These are phyloP conservation scores for Glebionis coronaria DNA, from an alignment of 129 eudicot genomes.

Conservation along the genomic window DNA sequence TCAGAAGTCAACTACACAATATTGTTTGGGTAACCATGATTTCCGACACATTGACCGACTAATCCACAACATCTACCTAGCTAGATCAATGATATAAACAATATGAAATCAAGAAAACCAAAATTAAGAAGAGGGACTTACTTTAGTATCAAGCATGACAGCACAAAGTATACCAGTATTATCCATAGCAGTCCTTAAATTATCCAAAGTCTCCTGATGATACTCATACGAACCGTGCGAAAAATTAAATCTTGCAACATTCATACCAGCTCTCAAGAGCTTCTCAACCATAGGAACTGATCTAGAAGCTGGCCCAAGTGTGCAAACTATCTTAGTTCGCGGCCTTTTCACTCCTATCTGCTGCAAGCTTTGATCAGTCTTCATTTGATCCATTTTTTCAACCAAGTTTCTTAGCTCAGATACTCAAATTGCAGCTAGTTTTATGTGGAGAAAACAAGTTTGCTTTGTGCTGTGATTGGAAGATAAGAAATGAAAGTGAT, in stretches of 20 bases:
- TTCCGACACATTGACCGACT: too few species aligned
- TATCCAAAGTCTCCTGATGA: conserved; percentile 56
- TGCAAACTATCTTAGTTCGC: conserved; percentile 60
- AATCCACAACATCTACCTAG: not conserved
- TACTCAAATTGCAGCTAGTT: not conserved
- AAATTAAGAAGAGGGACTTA: conserved; percentile 11
- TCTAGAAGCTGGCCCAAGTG: conserved; percentile 58
- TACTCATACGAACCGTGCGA: conserved; percentile 56
- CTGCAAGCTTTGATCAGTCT: conserved; percentile 26
- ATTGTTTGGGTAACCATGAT: too few species aligned
- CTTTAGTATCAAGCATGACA: conserved; percentile 67
- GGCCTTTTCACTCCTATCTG: conserved; percentile 37
- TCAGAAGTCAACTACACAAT: not conserved
- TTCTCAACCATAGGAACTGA: conserved; percentile 58
- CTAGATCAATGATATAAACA: not conserved
- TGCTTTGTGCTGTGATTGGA: conserved; percentile 7
- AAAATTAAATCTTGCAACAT: conserved; percentile 59
- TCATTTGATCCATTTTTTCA: conserved; percentile 32
- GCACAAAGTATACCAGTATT: conserved; percentile 54
- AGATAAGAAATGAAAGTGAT: conserved; percentile 26
- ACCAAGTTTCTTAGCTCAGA: not conserved
- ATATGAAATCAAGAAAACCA: too few species aligned
- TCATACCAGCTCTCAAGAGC: conserved; percentile 54
- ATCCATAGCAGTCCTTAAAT: conserved; percentile 41
- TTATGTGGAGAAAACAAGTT: not conserved